phyloP scores from a whole-genome alignment of 1,139 yeast species.

The Blastobotrys persicus region DNA sequence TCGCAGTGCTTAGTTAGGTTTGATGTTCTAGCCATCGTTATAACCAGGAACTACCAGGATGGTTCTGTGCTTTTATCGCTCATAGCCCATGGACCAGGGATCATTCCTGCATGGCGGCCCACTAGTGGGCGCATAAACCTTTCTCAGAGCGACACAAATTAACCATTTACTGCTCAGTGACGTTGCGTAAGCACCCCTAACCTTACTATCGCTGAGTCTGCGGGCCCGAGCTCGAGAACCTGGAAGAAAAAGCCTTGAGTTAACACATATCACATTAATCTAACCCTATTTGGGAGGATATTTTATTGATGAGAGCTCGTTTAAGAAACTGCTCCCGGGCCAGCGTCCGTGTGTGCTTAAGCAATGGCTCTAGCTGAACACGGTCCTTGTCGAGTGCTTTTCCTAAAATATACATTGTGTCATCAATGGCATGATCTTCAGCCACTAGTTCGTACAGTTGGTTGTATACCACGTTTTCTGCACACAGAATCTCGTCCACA shows the following conservation, averaged over 20 bases:
- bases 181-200: too few relatives aligned
- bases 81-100: too few relatives aligned
- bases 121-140: too few relatives aligned
- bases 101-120: too few relatives aligned
- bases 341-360: slow-evolving; percentile 56
- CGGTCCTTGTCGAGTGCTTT: slow-evolving; percentile 52
- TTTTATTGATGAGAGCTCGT: slow-evolving; percentile 31
- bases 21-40: too few relatives aligned
- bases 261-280: slow-evolving; percentile 6
- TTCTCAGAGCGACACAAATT: too few relatives aligned
- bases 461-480: slow-evolving; percentile 48
- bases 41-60: too few relatives aligned
- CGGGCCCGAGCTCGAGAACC: neutral
- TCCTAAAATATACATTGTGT: slow-evolving; percentile 59
- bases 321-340: slow-evolving; percentile 73
- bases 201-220: neutral
- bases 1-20: too few relatives aligned
- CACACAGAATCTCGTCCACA: slow-evolving; percentile 44
- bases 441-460: slow-evolving; percentile 67
- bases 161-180: too few relatives aligned
- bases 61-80: too few relatives aligned
- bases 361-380: slow-evolving; percentile 50
- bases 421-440: slow-evolving; percentile 67
- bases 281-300: slow-evolving; percentile 21
- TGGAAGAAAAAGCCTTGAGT: neutral